Percentiles rank a stretch among this genome's conserved stretches.
Conservation (phyloP, 345 rosid genomes). For the Eucalyptus erythrocorys region DNA sequence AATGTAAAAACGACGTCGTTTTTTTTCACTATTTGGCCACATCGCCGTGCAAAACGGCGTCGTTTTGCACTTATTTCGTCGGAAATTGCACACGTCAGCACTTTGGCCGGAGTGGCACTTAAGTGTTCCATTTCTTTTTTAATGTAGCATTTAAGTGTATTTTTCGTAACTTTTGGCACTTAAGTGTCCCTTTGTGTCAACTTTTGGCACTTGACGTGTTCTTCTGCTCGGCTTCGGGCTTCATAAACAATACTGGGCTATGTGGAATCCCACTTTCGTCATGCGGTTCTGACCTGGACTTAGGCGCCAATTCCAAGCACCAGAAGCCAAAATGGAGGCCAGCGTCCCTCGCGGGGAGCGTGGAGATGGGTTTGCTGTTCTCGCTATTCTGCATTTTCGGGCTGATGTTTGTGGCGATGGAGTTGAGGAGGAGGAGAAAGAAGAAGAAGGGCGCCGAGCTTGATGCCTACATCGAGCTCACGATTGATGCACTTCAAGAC, state of each 20-base stretch:
- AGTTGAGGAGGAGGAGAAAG: constrained; percentile 56
- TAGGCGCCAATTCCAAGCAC: constrained; percentile 20
- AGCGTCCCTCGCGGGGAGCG: constrained; percentile 53
- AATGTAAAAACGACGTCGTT: too few species aligned
- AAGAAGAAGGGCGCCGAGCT: constrained; percentile 47
- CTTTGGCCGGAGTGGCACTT: too few species aligned
- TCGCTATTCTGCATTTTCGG: constrained; percentile 64
- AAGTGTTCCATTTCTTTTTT: too few species aligned
- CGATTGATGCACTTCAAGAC: neutral
- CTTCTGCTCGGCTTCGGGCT: constrained; percentile 42
- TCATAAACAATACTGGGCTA: constrained; percentile 67
- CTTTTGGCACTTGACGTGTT: too few species aligned
- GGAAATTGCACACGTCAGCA: too few species aligned
- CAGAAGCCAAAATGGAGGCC: constrained; percentile 27
- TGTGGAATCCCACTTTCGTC: constrained; percentile 68
- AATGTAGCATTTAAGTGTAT: too few species aligned
- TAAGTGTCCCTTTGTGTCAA: too few species aligned
- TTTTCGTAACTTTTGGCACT: too few species aligned
- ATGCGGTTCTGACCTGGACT: constrained; percentile 17
- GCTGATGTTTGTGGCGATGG: constrained; percentile 43
- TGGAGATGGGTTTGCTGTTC: constrained; percentile 78
- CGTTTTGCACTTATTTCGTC: too few species aligned
- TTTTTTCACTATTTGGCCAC: too few species aligned
- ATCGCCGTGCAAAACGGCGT: too few species aligned
- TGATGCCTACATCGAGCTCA: constrained; percentile 36